Evolutionary conservation across 2,329 filamentous ascomycete genomes (phyloP).

Genomic region (Arthrobotrys sinensis): DNA sequence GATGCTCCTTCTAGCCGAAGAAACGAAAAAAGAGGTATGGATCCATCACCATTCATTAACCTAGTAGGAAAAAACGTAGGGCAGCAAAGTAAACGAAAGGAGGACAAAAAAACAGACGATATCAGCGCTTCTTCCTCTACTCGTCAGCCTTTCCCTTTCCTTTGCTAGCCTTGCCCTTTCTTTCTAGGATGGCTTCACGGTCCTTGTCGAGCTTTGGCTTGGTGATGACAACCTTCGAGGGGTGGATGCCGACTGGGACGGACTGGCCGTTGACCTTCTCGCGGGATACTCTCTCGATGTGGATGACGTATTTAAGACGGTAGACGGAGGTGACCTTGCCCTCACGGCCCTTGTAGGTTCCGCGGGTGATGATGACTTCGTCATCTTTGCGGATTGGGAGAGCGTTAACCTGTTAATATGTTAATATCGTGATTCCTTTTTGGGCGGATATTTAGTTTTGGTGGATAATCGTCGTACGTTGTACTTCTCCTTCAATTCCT

Average conservation of each 20-base stretch:
- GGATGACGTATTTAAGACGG: slow-evolving; percentile 97
- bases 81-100: slow-evolving; percentile 26
- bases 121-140: slow-evolving; percentile 62
- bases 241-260: slow-evolving; percentile 93
- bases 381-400: slow-evolving; percentile 99
- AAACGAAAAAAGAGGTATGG: slow-evolving; percentile 33
- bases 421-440: slow-evolving; percentile 13
- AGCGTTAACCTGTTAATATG: slow-evolving; percentile 79
- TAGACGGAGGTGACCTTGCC: slow-evolving; percentile 98
- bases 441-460: not conserved
- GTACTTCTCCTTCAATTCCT: slow-evolving; percentile 99
- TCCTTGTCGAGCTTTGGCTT: slow-evolving; percentile 99
- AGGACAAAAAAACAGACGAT: slow-evolving; percentile 29
- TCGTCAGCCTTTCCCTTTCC: slow-evolving; percentile 80
- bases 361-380: slow-evolving; percentile 92
- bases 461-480: slow-evolving; percentile 77
- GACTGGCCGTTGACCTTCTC: slow-evolving; percentile 98
- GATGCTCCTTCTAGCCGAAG: slow-evolving; percentile 53
- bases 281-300: slow-evolving; percentile 95
- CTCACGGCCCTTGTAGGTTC: slow-evolving; percentile 96
- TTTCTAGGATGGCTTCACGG: slow-evolving; percentile 88
- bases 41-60: slow-evolving; percentile 51
- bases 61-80: slow-evolving; percentile 15
- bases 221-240: slow-evolving; percentile 97
- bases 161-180: slow-evolving; percentile 85